Evolutionary conservation across 495 filamentous ascomycete genomes (phyloP).

Genomic region (Diplogelasinospora grovesii): DNA sequence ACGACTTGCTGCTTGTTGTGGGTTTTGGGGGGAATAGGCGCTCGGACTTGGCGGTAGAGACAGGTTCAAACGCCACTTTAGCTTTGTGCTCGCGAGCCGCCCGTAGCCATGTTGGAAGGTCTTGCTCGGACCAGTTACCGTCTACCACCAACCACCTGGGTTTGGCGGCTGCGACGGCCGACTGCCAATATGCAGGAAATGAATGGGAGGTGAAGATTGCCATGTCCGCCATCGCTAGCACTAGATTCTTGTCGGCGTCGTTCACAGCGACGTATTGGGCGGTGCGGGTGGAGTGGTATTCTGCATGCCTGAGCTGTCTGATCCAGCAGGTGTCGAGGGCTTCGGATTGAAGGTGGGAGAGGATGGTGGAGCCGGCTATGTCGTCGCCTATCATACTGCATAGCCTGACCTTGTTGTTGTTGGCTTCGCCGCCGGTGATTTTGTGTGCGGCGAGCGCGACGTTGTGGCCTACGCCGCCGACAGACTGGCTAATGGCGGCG

Average conservation of each 20-base stretch:
- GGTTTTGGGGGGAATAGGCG: constrained; percentile 52
- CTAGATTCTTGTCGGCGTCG: constrained; percentile 69
- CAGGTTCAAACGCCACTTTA: constrained; percentile 82
- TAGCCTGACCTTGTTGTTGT: constrained; percentile 49
- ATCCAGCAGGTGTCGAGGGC: constrained; percentile 62
- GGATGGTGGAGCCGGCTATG: constrained; percentile 63
- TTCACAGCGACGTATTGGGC: constrained; percentile 91
- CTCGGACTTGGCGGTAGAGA: constrained; percentile 68
- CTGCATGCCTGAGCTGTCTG: constrained; percentile 42
- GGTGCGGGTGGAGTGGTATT: constrained; percentile 52
- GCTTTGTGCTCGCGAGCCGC: constrained; percentile 47
- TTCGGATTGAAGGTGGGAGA: constrained; percentile 51
- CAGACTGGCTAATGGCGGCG: constrained; percentile 65
- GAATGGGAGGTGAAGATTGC: constrained; percentile 59
- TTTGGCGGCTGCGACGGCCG: constrained; percentile 44
- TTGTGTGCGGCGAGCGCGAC: constrained; percentile 71
- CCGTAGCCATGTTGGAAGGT: constrained; percentile 56
- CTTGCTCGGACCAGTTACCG: constrained; percentile 66
- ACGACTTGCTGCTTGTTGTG: constrained; percentile 20
- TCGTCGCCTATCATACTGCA: constrained; percentile 75
- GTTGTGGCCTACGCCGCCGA: constrained; percentile 95
- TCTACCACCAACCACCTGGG: constrained; percentile 76
- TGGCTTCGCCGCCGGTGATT: constrained; percentile 33
- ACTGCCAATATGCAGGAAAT: constrained; percentile 51
- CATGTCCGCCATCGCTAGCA: constrained; percentile 94